A percentile compares a stretch with the other conserved stretches of the same genome.
Conservation (phyloP, 2,329 filamentous ascomycete genomes). For the Lachnellula cervina region DNA sequence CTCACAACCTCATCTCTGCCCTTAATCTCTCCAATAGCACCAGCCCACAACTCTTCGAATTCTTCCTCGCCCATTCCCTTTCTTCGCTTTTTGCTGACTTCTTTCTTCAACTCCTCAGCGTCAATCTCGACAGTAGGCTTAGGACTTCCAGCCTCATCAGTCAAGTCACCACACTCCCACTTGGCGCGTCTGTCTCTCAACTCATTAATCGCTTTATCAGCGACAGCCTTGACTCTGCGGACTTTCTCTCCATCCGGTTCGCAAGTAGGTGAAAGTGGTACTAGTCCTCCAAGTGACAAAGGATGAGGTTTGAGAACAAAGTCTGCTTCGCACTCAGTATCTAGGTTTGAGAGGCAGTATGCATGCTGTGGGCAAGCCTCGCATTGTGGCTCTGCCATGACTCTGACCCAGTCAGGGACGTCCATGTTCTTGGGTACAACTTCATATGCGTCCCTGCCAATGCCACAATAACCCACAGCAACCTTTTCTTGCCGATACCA, state of each 20-base stretch:
- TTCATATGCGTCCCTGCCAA: conserved; percentile 58
- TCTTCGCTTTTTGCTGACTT: conserved; percentile 69
- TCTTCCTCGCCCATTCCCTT: conserved; percentile 82
- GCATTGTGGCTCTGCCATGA: conserved; percentile 72
- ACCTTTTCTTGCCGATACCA: conserved; percentile 95
- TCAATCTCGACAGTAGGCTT: conserved; percentile 58
- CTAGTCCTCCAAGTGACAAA: conserved; percentile 69
- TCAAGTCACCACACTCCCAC: conserved; percentile 79
- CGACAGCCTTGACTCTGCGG: conserved; percentile 78
- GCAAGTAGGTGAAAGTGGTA: conserved; percentile 86
- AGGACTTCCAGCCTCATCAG: conserved; percentile 55
- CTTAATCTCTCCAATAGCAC: conserved; percentile 68
- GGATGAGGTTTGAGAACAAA: conserved; percentile 85
- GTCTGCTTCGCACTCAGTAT: conserved; percentile 76
- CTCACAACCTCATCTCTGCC: conserved; percentile 56
- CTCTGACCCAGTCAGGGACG: conserved; percentile 67
- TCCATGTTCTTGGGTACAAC: conserved; percentile 46
- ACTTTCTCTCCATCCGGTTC: conserved; percentile 93
- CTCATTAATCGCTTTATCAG: conserved; percentile 81
- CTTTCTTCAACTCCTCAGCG: conserved; percentile 68
- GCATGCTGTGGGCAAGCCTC: conserved; percentile 89
- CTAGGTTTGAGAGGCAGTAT: conserved; percentile 75
- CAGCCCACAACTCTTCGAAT: conserved; percentile 82
- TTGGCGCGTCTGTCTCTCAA: conserved; percentile 80
- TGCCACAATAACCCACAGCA: conserved; percentile 90